These are phyloP conservation scores for Trifolium fragiferum DNA, from an alignment of 306 rosid genomes.

Conservation along the genomic window DNA sequence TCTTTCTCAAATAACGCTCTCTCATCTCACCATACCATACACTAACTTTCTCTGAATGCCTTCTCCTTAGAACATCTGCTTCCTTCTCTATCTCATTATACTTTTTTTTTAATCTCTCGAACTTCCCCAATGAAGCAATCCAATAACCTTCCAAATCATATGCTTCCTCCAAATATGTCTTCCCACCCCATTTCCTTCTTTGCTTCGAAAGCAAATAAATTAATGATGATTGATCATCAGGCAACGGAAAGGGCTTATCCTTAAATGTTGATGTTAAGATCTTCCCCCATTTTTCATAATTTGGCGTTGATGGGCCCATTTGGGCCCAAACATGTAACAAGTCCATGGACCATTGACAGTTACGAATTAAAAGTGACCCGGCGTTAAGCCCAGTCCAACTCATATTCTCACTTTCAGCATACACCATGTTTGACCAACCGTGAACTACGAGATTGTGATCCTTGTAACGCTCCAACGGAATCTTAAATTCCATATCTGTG, in stretches of 20 bases:
- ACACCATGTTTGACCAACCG: slow-evolving; percentile 62
- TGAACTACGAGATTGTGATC: slow-evolving; percentile 63
- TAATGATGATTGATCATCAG: slow-evolving; percentile 42
- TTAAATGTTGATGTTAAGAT: slow-evolving; percentile 52
- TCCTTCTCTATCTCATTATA: slow-evolving; percentile 40
- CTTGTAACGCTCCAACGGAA: slow-evolving; percentile 62
- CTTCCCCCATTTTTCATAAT: slow-evolving; percentile 64
- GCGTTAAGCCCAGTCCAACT: slow-evolving; percentile 90
- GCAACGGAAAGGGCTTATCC: slow-evolving; percentile 51
- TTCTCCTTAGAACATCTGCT: slow-evolving; percentile 49
- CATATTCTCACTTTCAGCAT: slow-evolving; percentile 21
- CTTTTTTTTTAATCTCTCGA: slow-evolving; percentile 43
- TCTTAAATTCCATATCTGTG: slow-evolving; percentile 76
- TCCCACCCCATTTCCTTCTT: slow-evolving; percentile 54
- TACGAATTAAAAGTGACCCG: slow-evolving; percentile 68
- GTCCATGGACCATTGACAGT: slow-evolving; percentile 80
- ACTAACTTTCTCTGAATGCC: slow-evolving; percentile 71
- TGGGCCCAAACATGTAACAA: slow-evolving; percentile 68
- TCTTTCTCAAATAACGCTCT: slow-evolving; percentile 52
- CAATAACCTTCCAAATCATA: slow-evolving; percentile 75
- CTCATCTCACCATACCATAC: slow-evolving; percentile 58
- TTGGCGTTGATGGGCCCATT: slow-evolving; percentile 70
- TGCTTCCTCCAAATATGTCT: slow-evolving; percentile 61
- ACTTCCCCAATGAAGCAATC: slow-evolving; percentile 48
- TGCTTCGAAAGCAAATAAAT: slow-evolving; percentile 5